Evolutionary conservation across 2,329 filamentous ascomycete species (phyloP).

Genomic region (Ascochyta viciae-villosae): DNA sequence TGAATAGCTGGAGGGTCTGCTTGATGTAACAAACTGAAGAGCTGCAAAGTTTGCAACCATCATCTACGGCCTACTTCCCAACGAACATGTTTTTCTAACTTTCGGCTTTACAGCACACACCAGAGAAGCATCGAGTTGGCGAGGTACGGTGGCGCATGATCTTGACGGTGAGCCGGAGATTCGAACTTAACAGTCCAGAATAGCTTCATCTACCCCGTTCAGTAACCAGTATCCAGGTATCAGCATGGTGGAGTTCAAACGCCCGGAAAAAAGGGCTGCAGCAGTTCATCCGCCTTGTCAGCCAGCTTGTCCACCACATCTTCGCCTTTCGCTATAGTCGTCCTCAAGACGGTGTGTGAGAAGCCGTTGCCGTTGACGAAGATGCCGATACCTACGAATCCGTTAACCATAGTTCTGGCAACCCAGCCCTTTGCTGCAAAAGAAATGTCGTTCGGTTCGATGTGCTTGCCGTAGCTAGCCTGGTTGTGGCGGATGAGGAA

Average conservation of each 20-base stretch:
- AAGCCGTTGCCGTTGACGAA: constrained; percentile 19
- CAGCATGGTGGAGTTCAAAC: not conserved
- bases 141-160: no score
- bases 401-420: not conserved
- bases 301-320: constrained; percentile 11
- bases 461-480: constrained; percentile 14
- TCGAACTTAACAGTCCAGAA: no score
- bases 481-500: constrained; percentile 22
- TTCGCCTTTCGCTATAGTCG: not conserved
- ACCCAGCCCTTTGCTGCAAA: constrained; percentile 16
- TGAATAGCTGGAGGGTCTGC: no score
- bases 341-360: constrained; percentile 13
- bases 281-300: not conserved
- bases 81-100: no score
- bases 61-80: no score
- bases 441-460: constrained; percentile 11
- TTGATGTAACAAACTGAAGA: no score
- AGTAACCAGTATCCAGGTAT: no score
- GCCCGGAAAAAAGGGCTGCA: constrained; percentile 11
- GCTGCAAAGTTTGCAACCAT: no score
- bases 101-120: no score
- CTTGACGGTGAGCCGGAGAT: no score
- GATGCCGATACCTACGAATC: not conserved
- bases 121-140: no score
- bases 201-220: no score